Evolutionary conservation across 2,329 filamentous ascomycete genomes (phyloP), one percentile per base, ranked within the genome.

Genomic region (Phaeosphaeria sp.): DNA sequence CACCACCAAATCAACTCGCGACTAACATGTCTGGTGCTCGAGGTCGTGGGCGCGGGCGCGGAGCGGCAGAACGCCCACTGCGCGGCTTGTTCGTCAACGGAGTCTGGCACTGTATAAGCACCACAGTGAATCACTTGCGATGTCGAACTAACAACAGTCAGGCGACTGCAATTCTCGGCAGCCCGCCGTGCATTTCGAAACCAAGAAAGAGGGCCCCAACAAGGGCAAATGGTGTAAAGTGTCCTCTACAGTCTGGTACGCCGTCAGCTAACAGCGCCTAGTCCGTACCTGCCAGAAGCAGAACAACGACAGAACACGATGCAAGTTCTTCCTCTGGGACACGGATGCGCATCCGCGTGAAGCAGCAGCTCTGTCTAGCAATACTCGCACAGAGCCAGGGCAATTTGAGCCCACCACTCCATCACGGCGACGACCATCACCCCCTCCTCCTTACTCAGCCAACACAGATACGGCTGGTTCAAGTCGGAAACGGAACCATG

Each of bases 261-360:
- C 24, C 9, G 18, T 36, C 15, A 33, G 8, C 57, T 69, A 72
- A 63, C 49, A 3, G 21, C 66, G 65, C 6, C 13, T 45, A 74
- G 73, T 88, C 72, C 87, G 86, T 63, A 84, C 82, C 3, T 89
- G 86, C 66, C 84, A 86, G 63, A 80, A 81, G 64, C 74, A 77
- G 33, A 75, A 79, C 51, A 67, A 75, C 2, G 75, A 78, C 21
- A 75, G 52, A 33, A 55, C 81, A 46, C 76, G 80, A 42, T 89
- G 86, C 65, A 77, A 77, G 0, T 86, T 88, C 73, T 88, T 87
- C 61, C 71, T 88, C 0, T 88, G 85, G 84, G 78, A 83, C 7
- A 80, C 84, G 15, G 81, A 86, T 44, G 86, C 86, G 0, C 73
- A 77, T 43, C 57, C 65, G 18, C 77, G 85, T 51, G 83, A 85